phyloP scores from a whole-genome alignment of 148 eudicot species.

The Amaranthus hypochondriacus region DNA sequence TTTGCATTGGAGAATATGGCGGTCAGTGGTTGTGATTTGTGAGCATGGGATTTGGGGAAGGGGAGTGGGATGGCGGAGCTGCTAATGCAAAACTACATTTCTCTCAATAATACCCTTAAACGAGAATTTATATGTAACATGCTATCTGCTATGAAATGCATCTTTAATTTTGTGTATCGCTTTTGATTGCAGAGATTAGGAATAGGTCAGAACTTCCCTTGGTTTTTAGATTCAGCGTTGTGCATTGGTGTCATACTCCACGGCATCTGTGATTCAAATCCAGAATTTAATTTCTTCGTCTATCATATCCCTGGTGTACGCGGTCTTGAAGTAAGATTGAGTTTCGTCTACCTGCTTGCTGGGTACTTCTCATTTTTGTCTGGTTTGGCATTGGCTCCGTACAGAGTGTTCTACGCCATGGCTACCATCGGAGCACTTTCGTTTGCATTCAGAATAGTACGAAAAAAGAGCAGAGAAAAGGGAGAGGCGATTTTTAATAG shows the following conservation, averaged over 20 bases:
- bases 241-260: conserved; percentile 80
- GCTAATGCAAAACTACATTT: too few relatives aligned
- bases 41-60: not conserved
- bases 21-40: not conserved
- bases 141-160: not conserved
- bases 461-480: conserved; percentile 56
- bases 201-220: conserved; percentile 50
- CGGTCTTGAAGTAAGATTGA: conserved; percentile 54
- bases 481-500: conserved; percentile 61
- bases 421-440: conserved; percentile 71
- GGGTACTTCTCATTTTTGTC: conserved; percentile 65
- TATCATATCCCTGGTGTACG: conserved; percentile 41
- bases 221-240: conserved; percentile 63
- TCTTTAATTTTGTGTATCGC: conserved; percentile 13
- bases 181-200: conserved; percentile 67
- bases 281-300: conserved; percentile 65
- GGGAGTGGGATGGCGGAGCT: too few relatives aligned
- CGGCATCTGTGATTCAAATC: conserved; percentile 74
- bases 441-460: conserved; percentile 58
- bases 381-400: conserved; percentile 76
- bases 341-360: conserved; percentile 70
- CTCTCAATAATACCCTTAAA: too few relatives aligned
- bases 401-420: conserved; percentile 69
- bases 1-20: too few relatives aligned
- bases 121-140: not conserved